phyloP scores from a whole-genome alignment of 768 basidiomycete species.

The Cystofilobasidium bisporidii region DNA sequence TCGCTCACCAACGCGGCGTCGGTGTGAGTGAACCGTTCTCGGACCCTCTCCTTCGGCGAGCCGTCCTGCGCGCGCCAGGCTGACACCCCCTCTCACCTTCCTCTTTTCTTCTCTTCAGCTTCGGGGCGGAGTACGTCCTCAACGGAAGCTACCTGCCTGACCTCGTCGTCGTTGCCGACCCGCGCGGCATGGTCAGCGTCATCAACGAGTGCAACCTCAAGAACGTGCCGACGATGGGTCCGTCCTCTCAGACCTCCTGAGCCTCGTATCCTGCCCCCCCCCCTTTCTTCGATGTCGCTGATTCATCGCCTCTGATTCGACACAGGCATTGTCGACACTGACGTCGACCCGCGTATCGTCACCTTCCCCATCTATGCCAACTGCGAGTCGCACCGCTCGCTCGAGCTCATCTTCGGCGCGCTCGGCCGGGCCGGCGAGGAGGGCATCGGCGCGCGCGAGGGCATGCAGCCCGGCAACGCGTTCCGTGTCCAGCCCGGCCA shows the following conservation, averaged over 20 bases:
- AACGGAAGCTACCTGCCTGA: constrained; percentile 53
- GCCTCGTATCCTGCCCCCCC: background rate
- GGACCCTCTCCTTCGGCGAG: too few species aligned
- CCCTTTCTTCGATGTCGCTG: too few species aligned
- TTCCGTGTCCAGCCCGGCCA: constrained; percentile 4
- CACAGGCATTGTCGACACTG: constrained; percentile 67
- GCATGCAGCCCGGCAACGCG: background rate
- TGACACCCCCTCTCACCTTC: too few species aligned
- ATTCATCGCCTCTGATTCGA: background rate
- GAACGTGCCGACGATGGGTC: constrained; percentile 82
- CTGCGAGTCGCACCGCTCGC: constrained; percentile 75
- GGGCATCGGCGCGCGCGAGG: constrained; percentile 34
- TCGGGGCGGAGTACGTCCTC: constrained; percentile 37
- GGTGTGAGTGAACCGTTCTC: constrained; percentile 34
- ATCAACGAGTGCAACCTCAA: constrained; percentile 83
- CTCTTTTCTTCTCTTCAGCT: constrained; percentile 34
- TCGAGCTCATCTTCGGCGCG: constrained; percentile 81
- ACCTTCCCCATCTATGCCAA: constrained; percentile 99
- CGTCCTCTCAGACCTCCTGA: background rate
- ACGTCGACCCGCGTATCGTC: constrained; percentile 88
- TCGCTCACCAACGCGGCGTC: constrained; percentile 66
- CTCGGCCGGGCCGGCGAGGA: constrained; percentile 70
- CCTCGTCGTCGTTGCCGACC: constrained; percentile 83
- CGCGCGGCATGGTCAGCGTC: constrained; percentile 64
- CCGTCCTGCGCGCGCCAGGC: too few species aligned